Evolutionary conservation across 2,329 filamentous ascomycete genomes (phyloP).

Genomic region (Exophiala dermatitidis): DNA sequence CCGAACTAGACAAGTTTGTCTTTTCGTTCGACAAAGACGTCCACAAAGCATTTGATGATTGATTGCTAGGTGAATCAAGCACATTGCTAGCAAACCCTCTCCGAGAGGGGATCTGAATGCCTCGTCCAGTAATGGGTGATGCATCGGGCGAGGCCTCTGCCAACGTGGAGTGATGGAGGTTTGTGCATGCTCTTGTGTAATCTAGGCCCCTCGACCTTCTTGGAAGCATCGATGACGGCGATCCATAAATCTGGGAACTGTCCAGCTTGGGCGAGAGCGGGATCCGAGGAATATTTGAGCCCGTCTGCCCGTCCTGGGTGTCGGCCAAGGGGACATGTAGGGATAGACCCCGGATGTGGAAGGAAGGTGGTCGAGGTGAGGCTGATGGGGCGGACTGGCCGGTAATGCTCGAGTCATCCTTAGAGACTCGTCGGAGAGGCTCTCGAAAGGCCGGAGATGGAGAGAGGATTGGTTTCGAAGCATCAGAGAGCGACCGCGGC

Average conservation of each 20-base stretch:
- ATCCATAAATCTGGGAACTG: slow-evolving; percentile 74
- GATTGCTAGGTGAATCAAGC: slow-evolving; percentile 58
- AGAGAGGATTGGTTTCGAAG: slow-evolving; percentile 51
- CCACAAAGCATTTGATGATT: slow-evolving; percentile 54
- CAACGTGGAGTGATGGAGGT: slow-evolving; percentile 88
- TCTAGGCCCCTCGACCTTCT: slow-evolving; percentile 84
- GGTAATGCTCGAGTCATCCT: slow-evolving; percentile 58
- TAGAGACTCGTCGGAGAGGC: slow-evolving; percentile 48
- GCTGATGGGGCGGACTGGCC: slow-evolving; percentile 67
- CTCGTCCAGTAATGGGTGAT: slow-evolving; percentile 71
- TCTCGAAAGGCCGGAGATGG: slow-evolving; percentile 54
- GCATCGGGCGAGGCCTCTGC: slow-evolving; percentile 87
- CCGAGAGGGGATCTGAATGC: slow-evolving; percentile 52
- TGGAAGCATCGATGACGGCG: slow-evolving; percentile 79
- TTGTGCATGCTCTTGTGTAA: slow-evolving; percentile 87
- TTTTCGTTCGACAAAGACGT: slow-evolving; percentile 60
- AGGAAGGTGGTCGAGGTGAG: slow-evolving; percentile 60
- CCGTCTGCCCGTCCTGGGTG: slow-evolving; percentile 32
- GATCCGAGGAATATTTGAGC: slow-evolving; percentile 49
- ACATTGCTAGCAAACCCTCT: slow-evolving; percentile 39
- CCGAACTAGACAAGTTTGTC: slow-evolving; percentile 67
- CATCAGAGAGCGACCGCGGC: slow-evolving; percentile 60
- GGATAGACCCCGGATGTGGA: slow-evolving; percentile 58
- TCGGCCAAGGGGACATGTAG: slow-evolving; percentile 58
- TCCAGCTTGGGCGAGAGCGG: slow-evolving; percentile 84